A percentile compares a stretch with the other conserved stretches of the same genome.
These are phyloP conservation scores for Davidsoniella neocaledoniae DNA, from an alignment of 2,329 filamentous ascomycete species.

Conservation along the genomic window DNA sequence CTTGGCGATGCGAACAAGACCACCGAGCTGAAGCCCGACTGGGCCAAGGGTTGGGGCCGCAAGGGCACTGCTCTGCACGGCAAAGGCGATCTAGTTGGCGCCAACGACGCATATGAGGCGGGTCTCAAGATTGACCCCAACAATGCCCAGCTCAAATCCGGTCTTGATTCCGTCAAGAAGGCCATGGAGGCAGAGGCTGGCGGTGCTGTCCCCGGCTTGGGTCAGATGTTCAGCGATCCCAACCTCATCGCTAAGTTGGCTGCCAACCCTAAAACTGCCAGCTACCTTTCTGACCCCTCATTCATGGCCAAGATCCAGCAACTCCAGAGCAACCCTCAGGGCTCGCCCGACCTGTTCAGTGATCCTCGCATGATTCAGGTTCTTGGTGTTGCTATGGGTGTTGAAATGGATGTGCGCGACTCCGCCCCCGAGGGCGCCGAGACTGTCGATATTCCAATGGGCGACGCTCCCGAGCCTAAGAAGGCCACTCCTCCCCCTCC, in stretches of 20 bases:
- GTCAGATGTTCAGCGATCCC: conserved; percentile 87
- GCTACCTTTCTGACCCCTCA: conserved; percentile 58
- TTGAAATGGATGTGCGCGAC: conserved; percentile 56
- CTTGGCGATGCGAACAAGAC: conserved; percentile 85
- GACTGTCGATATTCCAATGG: conserved; percentile 57
- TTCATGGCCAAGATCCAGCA: conserved; percentile 86
- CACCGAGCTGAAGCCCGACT: conserved; percentile 88
- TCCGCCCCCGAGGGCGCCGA: conserved; percentile 17
- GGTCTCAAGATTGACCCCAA: conserved; percentile 83
- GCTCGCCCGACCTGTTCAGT: conserved; percentile 62
- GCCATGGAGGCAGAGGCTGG: conserved; percentile 52
- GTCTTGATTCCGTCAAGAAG: conserved; percentile 67
- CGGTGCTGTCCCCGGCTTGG: conserved; percentile 51
- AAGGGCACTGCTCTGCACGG: conserved; percentile 88
- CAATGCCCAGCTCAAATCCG: conserved; percentile 86
- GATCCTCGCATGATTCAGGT: conserved; percentile 90
- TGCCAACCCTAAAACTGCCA: conserved; percentile 80
- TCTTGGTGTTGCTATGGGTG: conserved; percentile 79
- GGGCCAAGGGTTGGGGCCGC: conserved; percentile 90
- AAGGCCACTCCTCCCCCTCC: conserved; percentile 23
- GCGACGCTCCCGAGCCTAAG: conserved; percentile 37
- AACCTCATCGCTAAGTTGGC: conserved; percentile 81
- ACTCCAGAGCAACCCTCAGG: conserved; percentile 64
- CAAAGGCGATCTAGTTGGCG: conserved; percentile 65
- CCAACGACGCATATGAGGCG: conserved; percentile 80